A percentile compares a stretch with the other conserved stretches of the same genome.
Evolutionary conservation across 305 asterid genomes (phyloP).

Genomic region (Solanum hybrid): DNA sequence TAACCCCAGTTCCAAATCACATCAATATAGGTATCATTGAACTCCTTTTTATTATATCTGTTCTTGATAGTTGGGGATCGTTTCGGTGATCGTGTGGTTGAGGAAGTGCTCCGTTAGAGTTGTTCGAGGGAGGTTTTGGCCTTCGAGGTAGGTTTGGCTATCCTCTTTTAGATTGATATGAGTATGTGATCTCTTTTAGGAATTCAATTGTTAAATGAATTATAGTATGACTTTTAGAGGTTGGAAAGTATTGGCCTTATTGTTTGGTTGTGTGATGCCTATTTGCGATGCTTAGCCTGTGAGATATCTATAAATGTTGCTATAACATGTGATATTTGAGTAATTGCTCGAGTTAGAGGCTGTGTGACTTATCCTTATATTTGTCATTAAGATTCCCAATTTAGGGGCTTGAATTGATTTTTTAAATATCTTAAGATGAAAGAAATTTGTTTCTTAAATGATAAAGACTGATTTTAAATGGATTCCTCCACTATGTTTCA

Average conservation of each 20-base stretch:
- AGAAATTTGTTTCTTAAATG: background rate
- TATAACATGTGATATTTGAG: background rate
- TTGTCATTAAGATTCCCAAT: background rate
- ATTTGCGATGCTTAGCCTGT: background rate
- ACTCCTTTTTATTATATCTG: background rate
- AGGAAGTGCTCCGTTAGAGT: background rate
- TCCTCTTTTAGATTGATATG: background rate
- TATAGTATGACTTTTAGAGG: background rate
- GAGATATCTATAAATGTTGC: background rate
- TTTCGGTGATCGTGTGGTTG: background rate
- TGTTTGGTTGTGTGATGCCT: background rate
- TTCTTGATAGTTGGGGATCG: background rate
- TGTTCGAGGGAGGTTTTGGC: background rate
- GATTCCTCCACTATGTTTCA: background rate
- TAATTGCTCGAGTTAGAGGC: background rate
- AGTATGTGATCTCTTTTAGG: background rate
- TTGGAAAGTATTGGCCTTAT: no score
- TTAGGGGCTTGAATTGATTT: background rate
- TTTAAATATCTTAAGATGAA: background rate
- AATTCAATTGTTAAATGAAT: no score
- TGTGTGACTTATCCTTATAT: background rate
- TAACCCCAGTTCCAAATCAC: background rate
- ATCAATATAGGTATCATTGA: background rate
- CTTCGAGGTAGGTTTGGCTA: background rate
- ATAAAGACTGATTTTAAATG: background rate